Base-by-base conservation (phyloP, 345 rosid species). In the Populus davidiana region DNA sequence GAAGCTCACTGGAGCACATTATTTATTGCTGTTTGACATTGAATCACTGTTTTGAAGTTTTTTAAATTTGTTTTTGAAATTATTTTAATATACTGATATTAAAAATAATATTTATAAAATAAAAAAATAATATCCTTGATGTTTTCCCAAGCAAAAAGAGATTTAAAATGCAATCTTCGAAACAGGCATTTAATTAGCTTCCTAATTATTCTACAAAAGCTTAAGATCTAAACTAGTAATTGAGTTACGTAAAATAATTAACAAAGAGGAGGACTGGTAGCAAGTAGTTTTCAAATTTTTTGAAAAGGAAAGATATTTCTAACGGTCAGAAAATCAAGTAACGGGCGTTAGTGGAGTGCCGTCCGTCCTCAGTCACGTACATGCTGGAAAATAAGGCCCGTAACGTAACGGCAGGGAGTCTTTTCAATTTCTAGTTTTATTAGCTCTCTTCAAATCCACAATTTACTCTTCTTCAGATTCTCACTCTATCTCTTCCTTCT, bases 291-390 rank as follows among this genome's bases (percentile, higher is more conserved):
- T 77, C 73, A 74, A 79, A 79, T 65, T 3, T 17, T 66, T 84
- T 81, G 12, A n/a, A 64, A 64, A 43, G 21, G 21, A 72, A 72
- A 13, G 8, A 67, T 18, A 69, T 31, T 38, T 44, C 17, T 72
- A 86, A 86, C 88, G 88, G 88, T 86, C 86, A 83, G 80, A 79
- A 70, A 73, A 77, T 70, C 36, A 75, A 78, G 72, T 38, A 43
- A 67, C 79, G 80, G 80, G 80, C 74, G 18, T 62, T 73, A n/a
- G 64, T 23, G 29, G 6, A 25, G 4, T 59, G 64, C 29, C 64
- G 64, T 44, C 83, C 75, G 79, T 65, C 81, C 75, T 69, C 16
- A 17, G 27, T 52, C 65, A 11, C 44, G 62, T 38, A n/a, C 49
- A 71, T 33, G 17, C 47, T 18, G 35, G 23, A 13, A 29, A n/a